Evolutionary conservation across 805 yeast species (phyloP).

Genomic region (Ogataea methylovora): DNA sequence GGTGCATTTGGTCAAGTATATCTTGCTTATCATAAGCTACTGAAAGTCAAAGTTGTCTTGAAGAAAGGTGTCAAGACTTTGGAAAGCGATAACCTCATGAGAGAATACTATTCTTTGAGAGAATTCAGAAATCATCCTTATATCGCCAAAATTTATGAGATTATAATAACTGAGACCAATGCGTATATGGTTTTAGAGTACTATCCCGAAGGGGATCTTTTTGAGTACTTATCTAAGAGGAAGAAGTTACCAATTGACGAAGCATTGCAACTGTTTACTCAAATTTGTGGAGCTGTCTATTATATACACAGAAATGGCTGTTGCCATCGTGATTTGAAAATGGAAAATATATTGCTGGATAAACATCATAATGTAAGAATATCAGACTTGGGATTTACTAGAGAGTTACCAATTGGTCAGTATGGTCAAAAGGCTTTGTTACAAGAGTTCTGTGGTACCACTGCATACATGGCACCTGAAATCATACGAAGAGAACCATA

Average conservation of each 20-base stretch:
- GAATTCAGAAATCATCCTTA: slow-evolving; percentile 72
- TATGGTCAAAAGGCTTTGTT: slow-evolving; percentile 31
- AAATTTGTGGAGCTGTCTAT: slow-evolving; percentile 55
- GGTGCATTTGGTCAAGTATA: slow-evolving; percentile 93
- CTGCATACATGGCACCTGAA: slow-evolving; percentile 97
- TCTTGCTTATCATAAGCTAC: slow-evolving; percentile 69
- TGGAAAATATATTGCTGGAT: slow-evolving; percentile 69
- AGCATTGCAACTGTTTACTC: slow-evolving; percentile 49
- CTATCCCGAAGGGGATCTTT: slow-evolving; percentile 77
- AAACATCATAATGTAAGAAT: slow-evolving; percentile 57
- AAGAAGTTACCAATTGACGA: slow-evolving; percentile 45
- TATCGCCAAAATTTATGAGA: slow-evolving; percentile 79
- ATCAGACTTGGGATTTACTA: slow-evolving; percentile 90
- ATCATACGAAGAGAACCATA: slow-evolving; percentile 60
- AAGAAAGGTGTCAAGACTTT: slow-evolving; percentile 51
- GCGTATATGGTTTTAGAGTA: slow-evolving; percentile 89
- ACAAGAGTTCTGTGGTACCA: slow-evolving; percentile 88
- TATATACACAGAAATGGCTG: slow-evolving; percentile 74
- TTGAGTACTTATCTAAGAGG: slow-evolving; percentile 50
- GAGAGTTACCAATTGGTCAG: slow-evolving; percentile 45
- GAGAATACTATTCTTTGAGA: slow-evolving; percentile 85
- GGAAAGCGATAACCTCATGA: slow-evolving; percentile 68
- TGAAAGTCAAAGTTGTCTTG: slow-evolving; percentile 73
- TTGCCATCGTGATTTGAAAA: slow-evolving; percentile 77
- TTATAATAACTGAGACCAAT: slow-evolving; percentile 67